These are phyloP conservation scores for Capsella bursapastoris DNA, from an alignment of 345 rosid species.

Conservation along the genomic window DNA sequence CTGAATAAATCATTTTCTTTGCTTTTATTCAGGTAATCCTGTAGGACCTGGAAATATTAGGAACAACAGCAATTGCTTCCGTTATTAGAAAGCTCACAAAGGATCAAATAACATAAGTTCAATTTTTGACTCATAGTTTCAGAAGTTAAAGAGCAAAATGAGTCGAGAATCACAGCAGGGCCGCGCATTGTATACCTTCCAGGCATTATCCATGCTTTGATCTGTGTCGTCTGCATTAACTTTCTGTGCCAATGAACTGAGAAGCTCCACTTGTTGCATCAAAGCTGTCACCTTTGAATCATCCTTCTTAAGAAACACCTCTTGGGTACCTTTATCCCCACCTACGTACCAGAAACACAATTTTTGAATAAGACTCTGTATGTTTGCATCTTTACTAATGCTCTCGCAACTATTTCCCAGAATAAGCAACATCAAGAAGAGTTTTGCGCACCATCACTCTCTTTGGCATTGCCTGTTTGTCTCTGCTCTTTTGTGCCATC, in stretches of 20 bases:
- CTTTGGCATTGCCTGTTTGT: constrained; percentile 46
- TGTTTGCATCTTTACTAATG: constrained; percentile 8
- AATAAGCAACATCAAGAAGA: constrained; percentile 24
- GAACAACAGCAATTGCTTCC: constrained; percentile 20
- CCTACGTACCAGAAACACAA: constrained; percentile 45
- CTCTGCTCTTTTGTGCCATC: constrained; percentile 42
- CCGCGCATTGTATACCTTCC: constrained; percentile 65
- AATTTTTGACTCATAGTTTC: background rate
- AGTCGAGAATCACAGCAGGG: constrained; percentile 2
- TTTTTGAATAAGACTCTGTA: background rate
- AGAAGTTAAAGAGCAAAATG: background rate
- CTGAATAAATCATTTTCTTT: constrained; percentile 64
- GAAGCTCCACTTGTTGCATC: constrained; percentile 93
- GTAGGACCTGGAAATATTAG: constrained; percentile 63
- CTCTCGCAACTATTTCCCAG: constrained; percentile 21
- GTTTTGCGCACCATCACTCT: constrained; percentile 52
- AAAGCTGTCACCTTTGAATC: constrained; percentile 79
- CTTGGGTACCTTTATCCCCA: constrained; percentile 54
- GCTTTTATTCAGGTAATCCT: constrained; percentile 70
- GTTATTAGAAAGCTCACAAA: constrained; percentile 18
- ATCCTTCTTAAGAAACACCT: constrained; percentile 72
- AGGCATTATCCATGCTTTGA: constrained; percentile 89
- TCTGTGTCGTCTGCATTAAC: constrained; percentile 76
- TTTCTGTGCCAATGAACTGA: constrained; percentile 78
- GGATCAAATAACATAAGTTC: background rate